Evolutionary conservation across 768 basidiomycete genomes (phyloP).

Genomic region (Austroboletus festivus): DNA sequence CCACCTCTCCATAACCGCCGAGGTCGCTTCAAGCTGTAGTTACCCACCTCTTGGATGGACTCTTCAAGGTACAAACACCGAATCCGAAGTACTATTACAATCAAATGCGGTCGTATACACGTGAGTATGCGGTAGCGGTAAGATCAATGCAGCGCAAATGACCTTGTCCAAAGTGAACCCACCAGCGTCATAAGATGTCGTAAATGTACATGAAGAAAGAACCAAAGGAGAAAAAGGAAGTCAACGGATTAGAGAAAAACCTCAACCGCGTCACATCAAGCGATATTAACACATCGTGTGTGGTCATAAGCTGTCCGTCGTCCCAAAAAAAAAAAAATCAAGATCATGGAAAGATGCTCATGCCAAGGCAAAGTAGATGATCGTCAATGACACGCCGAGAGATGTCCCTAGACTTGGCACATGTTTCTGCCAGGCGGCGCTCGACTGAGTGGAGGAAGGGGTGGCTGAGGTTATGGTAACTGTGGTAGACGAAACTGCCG

Average conservation of each 20-base stretch:
- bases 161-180: slow-evolving; percentile 10
- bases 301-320: slow-evolving; percentile 8
- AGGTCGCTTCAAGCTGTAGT: not conserved
- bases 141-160: slow-evolving; percentile 7
- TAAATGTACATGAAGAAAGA: slow-evolving; percentile 12
- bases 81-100: slow-evolving; percentile 15
- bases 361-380: slow-evolving; percentile 19
- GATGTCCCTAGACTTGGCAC: slow-evolving; percentile 11
- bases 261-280: slow-evolving; percentile 5
- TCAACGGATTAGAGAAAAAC: slow-evolving; percentile 9
- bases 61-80: not conserved
- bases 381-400: slow-evolving; percentile 16
- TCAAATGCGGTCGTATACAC: slow-evolving; percentile 24
- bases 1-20: too few relatives aligned
- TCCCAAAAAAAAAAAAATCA: slow-evolving; percentile 9
- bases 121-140: slow-evolving; percentile 15
- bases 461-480: slow-evolving; percentile 6
- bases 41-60: not conserved
- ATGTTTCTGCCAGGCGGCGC: slow-evolving; percentile 26
- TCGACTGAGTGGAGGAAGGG: slow-evolving; percentile 16
- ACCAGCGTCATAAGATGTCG: slow-evolving; percentile 15
- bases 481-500: slow-evolving; percentile 1
- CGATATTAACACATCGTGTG: slow-evolving; percentile 5
- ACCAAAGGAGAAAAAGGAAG: not conserved
- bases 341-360: slow-evolving; percentile 12